Conservation (phyloP, 331 rosid genomes). For the Quercus lobata region DNA sequence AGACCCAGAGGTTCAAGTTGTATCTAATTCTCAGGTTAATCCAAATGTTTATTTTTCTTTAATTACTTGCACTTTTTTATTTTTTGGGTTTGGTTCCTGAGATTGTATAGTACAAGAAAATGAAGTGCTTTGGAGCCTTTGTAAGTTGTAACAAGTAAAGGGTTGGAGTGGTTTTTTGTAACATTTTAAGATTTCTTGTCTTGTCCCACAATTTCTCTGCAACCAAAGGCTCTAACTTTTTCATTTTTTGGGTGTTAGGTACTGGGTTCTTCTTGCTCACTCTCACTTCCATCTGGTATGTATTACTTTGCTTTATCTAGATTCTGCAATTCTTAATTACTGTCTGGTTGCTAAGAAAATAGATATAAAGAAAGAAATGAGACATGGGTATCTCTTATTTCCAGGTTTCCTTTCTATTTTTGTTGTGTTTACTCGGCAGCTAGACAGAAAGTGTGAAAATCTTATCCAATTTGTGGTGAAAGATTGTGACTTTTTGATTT, state of each 20-base stretch:
- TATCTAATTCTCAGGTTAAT: conserved; percentile 47
- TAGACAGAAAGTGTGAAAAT: background rate
- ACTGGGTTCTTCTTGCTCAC: conserved; percentile 21
- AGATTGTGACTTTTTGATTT: background rate
- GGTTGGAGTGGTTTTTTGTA: background rate
- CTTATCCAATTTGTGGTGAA: background rate
- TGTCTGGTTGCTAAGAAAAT: background rate
- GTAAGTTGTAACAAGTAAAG: background rate
- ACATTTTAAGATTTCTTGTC: background rate
- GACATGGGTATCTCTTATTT: conserved; percentile 10
- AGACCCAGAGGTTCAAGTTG: conserved; percentile 6
- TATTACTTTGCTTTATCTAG: conserved; percentile 5
- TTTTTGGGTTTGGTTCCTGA: conserved; percentile 15
- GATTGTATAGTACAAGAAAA: conserved; percentile 5
- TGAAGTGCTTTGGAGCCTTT: background rate
- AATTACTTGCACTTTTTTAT: background rate
- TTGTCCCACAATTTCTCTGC: background rate
- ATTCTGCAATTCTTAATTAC: background rate
- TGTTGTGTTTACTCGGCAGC: background rate
- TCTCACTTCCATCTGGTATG: conserved; percentile 59
- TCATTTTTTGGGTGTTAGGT: conserved; percentile 31
- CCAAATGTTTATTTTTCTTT: background rate
- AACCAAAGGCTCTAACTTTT: background rate
- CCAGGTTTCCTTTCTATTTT: background rate
- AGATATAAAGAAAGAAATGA: background rate